Evolutionary conservation across 148 eudicot genomes (phyloP), one percentile per base, ranked within the genome.

Genomic region (Dianthus caryophyllus): DNA sequence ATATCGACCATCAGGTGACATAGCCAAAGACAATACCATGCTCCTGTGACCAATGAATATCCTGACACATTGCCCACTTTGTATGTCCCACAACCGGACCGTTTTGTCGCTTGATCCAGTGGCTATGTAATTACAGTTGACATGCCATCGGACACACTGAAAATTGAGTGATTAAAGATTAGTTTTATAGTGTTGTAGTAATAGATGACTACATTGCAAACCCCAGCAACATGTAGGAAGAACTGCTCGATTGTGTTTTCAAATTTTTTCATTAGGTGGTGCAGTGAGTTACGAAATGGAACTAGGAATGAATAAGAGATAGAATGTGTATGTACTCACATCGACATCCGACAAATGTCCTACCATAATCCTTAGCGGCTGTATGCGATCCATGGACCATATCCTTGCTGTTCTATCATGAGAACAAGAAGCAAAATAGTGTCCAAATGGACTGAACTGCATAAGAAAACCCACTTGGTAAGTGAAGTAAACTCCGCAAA

Each of bases 21-120:
- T 90, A 13, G 97, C 97, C 82, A 95, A 71, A 22, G 85, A 84
- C 71, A 95, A 73, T 73, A 95, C 74, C 89, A 81, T 88, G 76
- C 96, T 90, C 75, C 99, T 78, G 63, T 95, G 99, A 55, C 99
- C 97, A 72, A 95, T 82, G 75, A 95, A 88, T 75, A 88, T 95
- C 72, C 99, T 85, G 25, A 85, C 88, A 71, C 99, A 88, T 68
- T 95, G 96, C 69, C 99, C 99, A 39, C 75, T 90, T 74, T 85
- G 92, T 53, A 95, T 86, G 77, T 95, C 99, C 99, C 99, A 95
- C 65, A 95, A 74, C 22, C 99, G 91, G 62, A 95, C 97, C 27
- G 97, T 95, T 75, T 88, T 95, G 80, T 95, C 99, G 67, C 99
- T 95, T 36, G 99, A 95, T 81, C 99, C 99, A n/a, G 99, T 95